Evolutionary conservation across 331 rosid species (phyloP), one percentile per base, ranked within the genome.

Genomic region (Telfairia occidentalis): DNA sequence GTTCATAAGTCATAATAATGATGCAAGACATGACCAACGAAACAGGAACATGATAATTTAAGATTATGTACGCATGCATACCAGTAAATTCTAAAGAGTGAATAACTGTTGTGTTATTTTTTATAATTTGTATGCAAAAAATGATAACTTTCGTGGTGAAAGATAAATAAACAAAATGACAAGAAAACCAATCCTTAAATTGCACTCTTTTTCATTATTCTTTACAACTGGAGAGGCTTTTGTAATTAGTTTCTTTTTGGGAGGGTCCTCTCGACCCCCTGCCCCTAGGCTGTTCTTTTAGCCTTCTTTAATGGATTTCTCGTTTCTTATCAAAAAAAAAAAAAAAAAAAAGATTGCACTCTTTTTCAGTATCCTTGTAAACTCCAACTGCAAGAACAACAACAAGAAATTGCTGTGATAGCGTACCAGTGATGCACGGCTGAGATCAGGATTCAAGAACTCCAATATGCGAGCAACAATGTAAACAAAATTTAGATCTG

Each of bases 401-500:
- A 8, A 48, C 28, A 70, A 64, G 32, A 64, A 70, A 74, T 45
- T 63, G 16, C 54, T 64, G 57, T 38, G 76, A 69, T 76, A 66
- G 32, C 71, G 35, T 90, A 91, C 97, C 91, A 94, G 85, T 75
- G 97, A 94, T 71, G 97, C 81, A 55, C 96, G 96, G 86, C 89
- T 87, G 69, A 94, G 73, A 59, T 91, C 97, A 78, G 98, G 98
- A 85, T 83, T 94, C 91, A 91, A 76, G 86, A 89, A 94, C 87
- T 94, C 98, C 86, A 94, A 63, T 82, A 94, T 79, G 71, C 97
- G 91, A 78, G 96, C 92, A 82, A 86, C 96, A 66, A 94, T 83
- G 74, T 94, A 91, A 40, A 94, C 63, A 71, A 94, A 94, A 83
- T 94, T 94, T 76, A 94, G 96, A 89, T 94, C 98, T 38, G 97